A percentile compares a stretch with the other conserved stretches of the same genome.
Evolutionary conservation across 31 red algal genomes (phyloP).

Genomic region (Endocladia muricata): DNA sequence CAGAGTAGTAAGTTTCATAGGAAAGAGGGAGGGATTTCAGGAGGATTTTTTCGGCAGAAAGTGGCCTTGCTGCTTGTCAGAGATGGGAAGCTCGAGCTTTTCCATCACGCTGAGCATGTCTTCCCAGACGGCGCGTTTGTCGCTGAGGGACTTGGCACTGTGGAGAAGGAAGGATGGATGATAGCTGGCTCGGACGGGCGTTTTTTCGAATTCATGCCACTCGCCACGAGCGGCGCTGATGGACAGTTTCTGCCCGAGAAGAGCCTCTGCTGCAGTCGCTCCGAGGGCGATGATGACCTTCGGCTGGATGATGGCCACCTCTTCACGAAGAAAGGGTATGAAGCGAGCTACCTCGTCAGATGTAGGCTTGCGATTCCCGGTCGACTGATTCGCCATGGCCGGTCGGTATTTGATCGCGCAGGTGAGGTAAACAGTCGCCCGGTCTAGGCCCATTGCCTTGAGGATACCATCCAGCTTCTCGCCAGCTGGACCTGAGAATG

Average conservation of each 20-base stretch:
- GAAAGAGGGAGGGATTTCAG: no score
- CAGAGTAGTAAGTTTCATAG: no score
- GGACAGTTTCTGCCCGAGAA: not conserved
- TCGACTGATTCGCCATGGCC: not conserved
- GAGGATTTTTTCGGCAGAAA: not conserved
- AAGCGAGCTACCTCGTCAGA: not conserved
- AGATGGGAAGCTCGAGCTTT: not conserved
- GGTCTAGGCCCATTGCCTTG: not conserved
- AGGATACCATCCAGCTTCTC: slow-evolving; percentile 6
- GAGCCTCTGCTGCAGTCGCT: not conserved
- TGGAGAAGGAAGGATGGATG: slow-evolving; percentile 1
- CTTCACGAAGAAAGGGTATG: not conserved
- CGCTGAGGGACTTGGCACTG: not conserved
- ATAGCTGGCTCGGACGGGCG: not conserved
- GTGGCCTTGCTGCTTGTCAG: not conserved
- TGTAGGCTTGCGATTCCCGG: not conserved
- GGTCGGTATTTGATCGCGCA: not conserved
- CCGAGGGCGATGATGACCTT: not conserved
- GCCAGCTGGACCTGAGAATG: not conserved
- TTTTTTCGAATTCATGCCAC: not conserved
- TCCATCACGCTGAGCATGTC: slow-evolving; percentile 7
- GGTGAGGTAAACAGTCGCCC: not conserved
- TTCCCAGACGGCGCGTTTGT: slow-evolving; percentile 1
- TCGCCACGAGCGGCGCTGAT: not conserved
- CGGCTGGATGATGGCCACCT: not conserved